A percentile compares a stretch with the other conserved stretches of the same genome.
These are phyloP conservation scores for Capsicum chinense DNA, from an alignment of 257 asterid species.

Conservation along the genomic window DNA sequence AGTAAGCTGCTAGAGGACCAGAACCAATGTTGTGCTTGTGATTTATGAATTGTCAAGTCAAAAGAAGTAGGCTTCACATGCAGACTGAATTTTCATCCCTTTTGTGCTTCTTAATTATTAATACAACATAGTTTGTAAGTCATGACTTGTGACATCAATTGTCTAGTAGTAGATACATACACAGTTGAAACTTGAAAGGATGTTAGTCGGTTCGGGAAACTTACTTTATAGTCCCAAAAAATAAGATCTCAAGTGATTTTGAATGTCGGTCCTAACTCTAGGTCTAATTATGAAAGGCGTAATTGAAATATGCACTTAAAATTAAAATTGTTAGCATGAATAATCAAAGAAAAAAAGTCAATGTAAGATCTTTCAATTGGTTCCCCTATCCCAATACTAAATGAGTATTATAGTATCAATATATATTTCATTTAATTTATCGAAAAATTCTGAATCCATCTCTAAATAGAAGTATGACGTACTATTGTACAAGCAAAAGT, in stretches of 20 bases:
- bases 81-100: background rate
- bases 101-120: background rate
- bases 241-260: background rate
- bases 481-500: background rate
- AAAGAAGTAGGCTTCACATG: conserved; percentile 33
- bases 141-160: background rate
- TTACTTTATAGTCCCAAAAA: background rate
- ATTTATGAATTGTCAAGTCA: conserved; percentile 28
- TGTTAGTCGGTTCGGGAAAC: background rate
- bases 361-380: background rate
- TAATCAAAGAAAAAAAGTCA: background rate
- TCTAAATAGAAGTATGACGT: background rate
- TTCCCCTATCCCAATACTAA: background rate
- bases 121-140: too few species aligned
- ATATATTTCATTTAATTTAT: background rate
- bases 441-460: background rate
- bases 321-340: background rate
- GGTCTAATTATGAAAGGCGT: background rate
- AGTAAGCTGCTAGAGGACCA: conserved; percentile 11
- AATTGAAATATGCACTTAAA: background rate
- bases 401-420: background rate
- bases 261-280: background rate
- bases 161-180: background rate
- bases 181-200: background rate
- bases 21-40: conserved; percentile 25